phyloP scores from a whole-genome alignment of 2,329 filamentous ascomycete genomes.

The Alternaria triticina region DNA sequence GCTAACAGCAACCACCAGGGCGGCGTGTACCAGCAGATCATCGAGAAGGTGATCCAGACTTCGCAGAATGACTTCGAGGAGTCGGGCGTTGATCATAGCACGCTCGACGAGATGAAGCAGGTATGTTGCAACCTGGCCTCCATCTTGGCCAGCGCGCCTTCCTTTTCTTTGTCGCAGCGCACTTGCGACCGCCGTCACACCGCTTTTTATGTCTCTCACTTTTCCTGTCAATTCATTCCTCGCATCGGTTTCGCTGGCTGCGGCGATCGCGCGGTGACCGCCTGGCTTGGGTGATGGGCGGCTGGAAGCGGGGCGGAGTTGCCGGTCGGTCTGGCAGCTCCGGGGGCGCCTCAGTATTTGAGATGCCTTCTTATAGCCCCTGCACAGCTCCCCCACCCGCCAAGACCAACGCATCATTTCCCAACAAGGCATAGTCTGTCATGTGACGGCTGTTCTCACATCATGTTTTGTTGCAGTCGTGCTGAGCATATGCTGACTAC shows the following conservation, averaged over 20 bases:
- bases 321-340: constrained; percentile 45
- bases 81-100: constrained; percentile 85
- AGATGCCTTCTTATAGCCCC: constrained; percentile 55
- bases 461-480: constrained; percentile 4
- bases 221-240: constrained; percentile 15
- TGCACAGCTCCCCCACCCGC: constrained; percentile 46
- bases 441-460: constrained; percentile 36
- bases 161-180: constrained; percentile 18
- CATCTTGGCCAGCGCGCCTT: constrained; percentile 20
- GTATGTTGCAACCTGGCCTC: constrained; percentile 63
- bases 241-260: constrained; percentile 24
- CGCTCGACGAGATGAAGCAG: constrained; percentile 84
- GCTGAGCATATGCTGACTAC: constrained; percentile 21
- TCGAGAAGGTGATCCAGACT: constrained; percentile 68
- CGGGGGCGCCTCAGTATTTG: constrained; percentile 54
- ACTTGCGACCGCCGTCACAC: constrained; percentile 8
- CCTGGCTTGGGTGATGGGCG: constrained; percentile 42
- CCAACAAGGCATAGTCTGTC: constrained; percentile 43
- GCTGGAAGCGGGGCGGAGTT: constrained; percentile 54
- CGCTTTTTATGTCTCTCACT: constrained; percentile 6
- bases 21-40: constrained; percentile 85
- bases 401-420: constrained; percentile 43
- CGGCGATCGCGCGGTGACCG: constrained; percentile 25
- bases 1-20: constrained; percentile 59
- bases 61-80: constrained; percentile 97